Conservation (phyloP, 2,329 filamentous ascomycete species). For the Lasiodiplodia sp. region DNA sequence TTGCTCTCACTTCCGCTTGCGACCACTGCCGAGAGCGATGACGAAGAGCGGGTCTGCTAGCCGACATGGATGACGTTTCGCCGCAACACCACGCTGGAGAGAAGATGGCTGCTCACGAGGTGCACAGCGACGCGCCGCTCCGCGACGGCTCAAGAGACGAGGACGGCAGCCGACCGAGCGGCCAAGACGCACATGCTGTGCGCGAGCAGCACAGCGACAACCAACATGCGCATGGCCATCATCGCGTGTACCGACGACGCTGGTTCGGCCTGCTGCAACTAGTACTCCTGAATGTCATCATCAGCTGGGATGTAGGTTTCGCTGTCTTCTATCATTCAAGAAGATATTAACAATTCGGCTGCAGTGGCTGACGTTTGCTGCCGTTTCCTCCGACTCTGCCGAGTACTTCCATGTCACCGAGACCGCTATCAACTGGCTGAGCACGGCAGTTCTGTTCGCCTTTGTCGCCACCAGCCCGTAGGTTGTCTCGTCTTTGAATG, state of each 20-base stretch:
- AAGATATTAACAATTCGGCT: constrained; percentile 21
- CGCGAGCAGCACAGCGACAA: background rate
- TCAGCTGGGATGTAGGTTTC: constrained; percentile 89
- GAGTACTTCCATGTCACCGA: constrained; percentile 78
- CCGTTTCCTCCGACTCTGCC: constrained; percentile 77
- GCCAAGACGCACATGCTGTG: background rate
- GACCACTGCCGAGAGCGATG: constrained; percentile 1
- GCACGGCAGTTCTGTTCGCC: constrained; percentile 84
- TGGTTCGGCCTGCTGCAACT: constrained; percentile 89
- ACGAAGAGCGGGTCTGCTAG: constrained; percentile 1
- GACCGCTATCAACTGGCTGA: constrained; percentile 89
- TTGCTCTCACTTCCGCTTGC: background rate
- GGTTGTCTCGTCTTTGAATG: constrained; percentile 37
- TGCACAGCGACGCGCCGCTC: background rate
- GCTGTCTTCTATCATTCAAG: background rate
- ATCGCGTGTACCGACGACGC: constrained; percentile 77
- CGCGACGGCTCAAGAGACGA: constrained; percentile 3
- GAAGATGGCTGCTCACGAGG: constrained; percentile 17
- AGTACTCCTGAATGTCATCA: constrained; percentile 87
- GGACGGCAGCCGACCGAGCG: background rate
- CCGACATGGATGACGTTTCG: constrained; percentile 19
- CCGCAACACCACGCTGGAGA: constrained; percentile 6
- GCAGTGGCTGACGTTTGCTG: constrained; percentile 93
- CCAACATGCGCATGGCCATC: constrained; percentile 32
- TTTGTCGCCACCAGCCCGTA: constrained; percentile 77